Conservation (phyloP, 2,329 filamentous ascomycete genomes). For the Cryphonectria naterciae region DNA sequence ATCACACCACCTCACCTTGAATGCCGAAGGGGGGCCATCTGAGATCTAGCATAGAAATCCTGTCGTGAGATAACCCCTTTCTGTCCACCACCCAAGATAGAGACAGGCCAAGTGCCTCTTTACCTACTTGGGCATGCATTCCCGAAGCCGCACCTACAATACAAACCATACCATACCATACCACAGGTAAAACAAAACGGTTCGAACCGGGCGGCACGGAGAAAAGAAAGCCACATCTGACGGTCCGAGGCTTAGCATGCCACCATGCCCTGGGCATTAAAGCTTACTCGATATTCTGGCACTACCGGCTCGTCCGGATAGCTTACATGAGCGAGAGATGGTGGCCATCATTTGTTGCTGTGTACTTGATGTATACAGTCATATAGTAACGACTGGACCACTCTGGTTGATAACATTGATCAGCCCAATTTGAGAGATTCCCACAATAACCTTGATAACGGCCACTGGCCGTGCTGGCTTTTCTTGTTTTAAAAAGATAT, state of each 20-base stretch:
- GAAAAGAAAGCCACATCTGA: conserved; percentile 8
- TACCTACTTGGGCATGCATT: conserved; percentile 9
- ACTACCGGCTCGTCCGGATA: neutral
- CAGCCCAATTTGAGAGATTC: neutral
- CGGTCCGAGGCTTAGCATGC: conserved; percentile 8
- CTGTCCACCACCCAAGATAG: neutral
- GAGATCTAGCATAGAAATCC: neutral
- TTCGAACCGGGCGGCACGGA: neutral
- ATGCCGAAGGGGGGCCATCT: neutral
- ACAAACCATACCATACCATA: neutral
- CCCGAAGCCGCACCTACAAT: neutral
- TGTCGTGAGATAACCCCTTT: neutral
- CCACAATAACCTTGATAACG: neutral
- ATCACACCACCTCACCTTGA: neutral
- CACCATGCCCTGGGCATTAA: neutral
- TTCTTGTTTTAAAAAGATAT: neutral
- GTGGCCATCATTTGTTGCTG: neutral
- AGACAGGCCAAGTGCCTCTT: neutral
- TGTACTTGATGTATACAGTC: neutral
- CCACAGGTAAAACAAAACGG: neutral
- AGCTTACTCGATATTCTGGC: neutral
- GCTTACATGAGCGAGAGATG: neutral
- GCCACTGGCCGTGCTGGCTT: neutral
- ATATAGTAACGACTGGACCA: neutral
- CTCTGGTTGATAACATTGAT: neutral